A percentile compares a stretch with the other conserved stretches of the same genome.
Conservation (phyloP, 1,284 basidiomycete species). For the Apiotrichum gamsii region DNA sequence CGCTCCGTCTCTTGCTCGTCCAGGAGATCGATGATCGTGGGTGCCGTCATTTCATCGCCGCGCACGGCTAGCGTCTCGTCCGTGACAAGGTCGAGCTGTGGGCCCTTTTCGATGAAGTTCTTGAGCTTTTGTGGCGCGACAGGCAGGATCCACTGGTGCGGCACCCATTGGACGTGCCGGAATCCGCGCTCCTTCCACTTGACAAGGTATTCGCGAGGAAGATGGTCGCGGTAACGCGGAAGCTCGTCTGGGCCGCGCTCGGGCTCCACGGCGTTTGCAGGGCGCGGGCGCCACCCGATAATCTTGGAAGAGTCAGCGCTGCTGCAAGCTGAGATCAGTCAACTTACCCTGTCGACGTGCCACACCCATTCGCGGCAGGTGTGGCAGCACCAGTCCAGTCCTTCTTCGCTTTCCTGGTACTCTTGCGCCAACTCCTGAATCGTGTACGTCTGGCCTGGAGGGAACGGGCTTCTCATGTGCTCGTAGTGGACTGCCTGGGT, state of each 20-base stretch:
- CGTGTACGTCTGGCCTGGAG: constrained; percentile 9
- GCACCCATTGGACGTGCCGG: constrained; percentile 70
- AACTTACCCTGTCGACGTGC: constrained; percentile 57
- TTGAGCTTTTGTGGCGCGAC: constrained; percentile 59
- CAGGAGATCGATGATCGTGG: constrained; percentile 36
- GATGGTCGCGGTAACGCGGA: constrained; percentile 55
- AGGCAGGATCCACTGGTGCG: constrained; percentile 77
- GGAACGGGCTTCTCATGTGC: constrained; percentile 49
- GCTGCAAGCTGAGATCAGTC: neutral
- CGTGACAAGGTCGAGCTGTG: constrained; percentile 60
- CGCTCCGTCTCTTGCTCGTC: constrained; percentile 30
- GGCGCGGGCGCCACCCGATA: constrained; percentile 80
- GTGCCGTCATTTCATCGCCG: constrained; percentile 45
- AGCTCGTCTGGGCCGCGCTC: constrained; percentile 47
- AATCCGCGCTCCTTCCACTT: constrained; percentile 77
- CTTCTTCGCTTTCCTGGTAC: constrained; percentile 53
- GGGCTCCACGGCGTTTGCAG: constrained; percentile 57
- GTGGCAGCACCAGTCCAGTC: constrained; percentile 63
- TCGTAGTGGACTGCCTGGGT: constrained; percentile 72
- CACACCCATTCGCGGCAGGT: constrained; percentile 71
- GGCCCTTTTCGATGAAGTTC: constrained; percentile 66
- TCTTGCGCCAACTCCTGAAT: constrained; percentile 37
- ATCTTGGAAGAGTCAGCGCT: constrained; percentile 58
- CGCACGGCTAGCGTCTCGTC: constrained; percentile 40
- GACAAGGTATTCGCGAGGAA: constrained; percentile 81